Base-by-base conservation (phyloP, 208 protist genomes). In the Tetramitus jugosus region DNA sequence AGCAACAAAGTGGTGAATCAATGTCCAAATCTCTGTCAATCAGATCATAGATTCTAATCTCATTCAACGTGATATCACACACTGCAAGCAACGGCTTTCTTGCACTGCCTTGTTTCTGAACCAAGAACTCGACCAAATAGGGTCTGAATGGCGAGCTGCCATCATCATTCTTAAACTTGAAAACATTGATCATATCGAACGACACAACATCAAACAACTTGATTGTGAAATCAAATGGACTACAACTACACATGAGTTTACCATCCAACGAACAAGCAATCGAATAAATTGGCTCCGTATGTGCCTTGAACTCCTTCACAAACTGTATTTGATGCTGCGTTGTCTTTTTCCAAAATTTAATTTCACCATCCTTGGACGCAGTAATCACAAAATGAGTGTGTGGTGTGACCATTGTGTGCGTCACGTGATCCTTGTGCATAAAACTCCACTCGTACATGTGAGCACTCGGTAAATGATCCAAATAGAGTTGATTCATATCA, bases 281-380 rank as follows among this genome's bases (percentile, higher is more conserved):
- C 56, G 20, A 39, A 17, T 52, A 42, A 4, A 60, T 4, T 26
- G 40, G 60, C 76, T 78, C 84, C 10, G 84, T 20, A 76, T 96
- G 92, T 31, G 90, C 79, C 4, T 74, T 69, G 79, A 90, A 96
- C 37, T 86, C 78, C 77, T 95, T 96, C 14, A 96, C 90, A 83
- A 94, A 94, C 61, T 94, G 89, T n/a, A 96, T 90, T 23, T 87
- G 88, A n/a, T n/a, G n/a, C 17, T 53, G 31, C 1, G 64, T 71
- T 45, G 77, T 77, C 68, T 93, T 93, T 77, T 92, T 94, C 93
- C 93, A 96, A 74, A 96, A 96, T 80, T 96, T 96, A 20, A 96
- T 20, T 43, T 88, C 84, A 4, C 93, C 93, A 74, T 95, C 87
- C 29, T 77, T 53, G 61, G 77, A 84, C 0, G 78, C 83, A 0